Conservation (phyloP, 2,329 filamentous ascomycete species). For the Hysterium pulicare region DNA sequence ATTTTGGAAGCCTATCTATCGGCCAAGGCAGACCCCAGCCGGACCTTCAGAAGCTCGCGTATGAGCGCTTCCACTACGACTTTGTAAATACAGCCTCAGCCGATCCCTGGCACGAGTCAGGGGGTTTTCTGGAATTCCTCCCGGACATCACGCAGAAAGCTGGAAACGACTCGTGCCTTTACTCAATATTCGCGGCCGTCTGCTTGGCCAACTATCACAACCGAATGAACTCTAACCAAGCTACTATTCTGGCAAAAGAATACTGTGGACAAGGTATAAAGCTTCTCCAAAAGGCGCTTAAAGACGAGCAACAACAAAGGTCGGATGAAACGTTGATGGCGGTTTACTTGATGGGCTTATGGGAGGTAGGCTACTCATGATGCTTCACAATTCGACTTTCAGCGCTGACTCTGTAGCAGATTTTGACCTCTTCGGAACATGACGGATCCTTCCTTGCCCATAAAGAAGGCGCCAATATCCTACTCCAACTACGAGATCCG, state of each 20-base stretch:
- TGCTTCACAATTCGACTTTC: not conserved
- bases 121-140: constrained; percentile 26
- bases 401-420: constrained; percentile 13
- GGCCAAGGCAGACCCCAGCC: constrained; percentile 10
- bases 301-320: constrained; percentile 17
- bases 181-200: constrained; percentile 21
- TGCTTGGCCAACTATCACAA: constrained; percentile 27
- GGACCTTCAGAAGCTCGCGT: constrained; percentile 23
- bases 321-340: constrained; percentile 23
- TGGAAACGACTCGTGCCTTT: constrained; percentile 20
- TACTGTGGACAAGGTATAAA: constrained; percentile 19
- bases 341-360: constrained; percentile 28
- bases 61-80: constrained; percentile 31
- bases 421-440: constrained; percentile 17
- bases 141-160: constrained; percentile 21
- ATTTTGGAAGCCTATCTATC: constrained; percentile 15
- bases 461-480: constrained; percentile 25
- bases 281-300: constrained; percentile 20
- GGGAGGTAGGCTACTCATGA: constrained; percentile 17
- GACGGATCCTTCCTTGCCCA: constrained; percentile 23
- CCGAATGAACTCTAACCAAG: constrained; percentile 22
- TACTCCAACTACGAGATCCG: constrained; percentile 23
- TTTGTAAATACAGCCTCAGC: constrained; percentile 22
- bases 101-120: constrained; percentile 15
- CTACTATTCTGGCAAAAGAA: constrained; percentile 20